Conservation (phyloP, 2,329 filamentous ascomycete species). For the Decorospora gaudefroyi region DNA sequence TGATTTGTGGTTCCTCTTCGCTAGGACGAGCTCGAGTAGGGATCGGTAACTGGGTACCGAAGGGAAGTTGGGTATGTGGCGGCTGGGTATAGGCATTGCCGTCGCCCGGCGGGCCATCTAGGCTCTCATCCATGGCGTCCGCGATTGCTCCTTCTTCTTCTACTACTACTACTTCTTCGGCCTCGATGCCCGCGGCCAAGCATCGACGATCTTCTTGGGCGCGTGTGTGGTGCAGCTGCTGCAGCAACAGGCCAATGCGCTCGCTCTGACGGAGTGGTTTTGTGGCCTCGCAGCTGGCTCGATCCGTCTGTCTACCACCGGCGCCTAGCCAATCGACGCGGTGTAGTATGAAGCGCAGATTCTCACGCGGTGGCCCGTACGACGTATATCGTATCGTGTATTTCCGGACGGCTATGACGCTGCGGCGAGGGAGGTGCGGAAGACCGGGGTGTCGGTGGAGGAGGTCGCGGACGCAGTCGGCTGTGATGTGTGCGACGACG, state of each 20-base stretch:
- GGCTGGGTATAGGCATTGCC: conserved; percentile 21
- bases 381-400: conserved; percentile 35
- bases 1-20: conserved; percentile 10
- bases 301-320: neutral
- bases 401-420: conserved; percentile 24
- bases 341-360: conserved; percentile 31
- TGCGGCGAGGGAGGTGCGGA: conserved; percentile 2
- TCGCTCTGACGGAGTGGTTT: conserved; percentile 13
- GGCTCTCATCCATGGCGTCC: neutral
- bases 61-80: conserved; percentile 28
- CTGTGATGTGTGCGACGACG: conserved; percentile 24
- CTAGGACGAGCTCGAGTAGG: conserved; percentile 3
- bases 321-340: conserved; percentile 21
- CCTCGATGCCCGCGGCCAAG: conserved; percentile 12
- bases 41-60: conserved; percentile 29
- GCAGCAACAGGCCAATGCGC: conserved; percentile 9
- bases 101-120: neutral
- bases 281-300: neutral
- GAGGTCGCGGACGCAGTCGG: conserved; percentile 17
- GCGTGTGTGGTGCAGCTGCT: conserved; percentile 20
- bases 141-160: conserved; percentile 18
- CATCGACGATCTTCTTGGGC: conserved; percentile 22
- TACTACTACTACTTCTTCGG: conserved; percentile 8
- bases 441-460: conserved; percentile 3
- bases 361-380: conserved; percentile 31